Evolutionary conservation across 164 flowering plant genomes (phyloP).

Genomic region (Vitis amurensis): DNA sequence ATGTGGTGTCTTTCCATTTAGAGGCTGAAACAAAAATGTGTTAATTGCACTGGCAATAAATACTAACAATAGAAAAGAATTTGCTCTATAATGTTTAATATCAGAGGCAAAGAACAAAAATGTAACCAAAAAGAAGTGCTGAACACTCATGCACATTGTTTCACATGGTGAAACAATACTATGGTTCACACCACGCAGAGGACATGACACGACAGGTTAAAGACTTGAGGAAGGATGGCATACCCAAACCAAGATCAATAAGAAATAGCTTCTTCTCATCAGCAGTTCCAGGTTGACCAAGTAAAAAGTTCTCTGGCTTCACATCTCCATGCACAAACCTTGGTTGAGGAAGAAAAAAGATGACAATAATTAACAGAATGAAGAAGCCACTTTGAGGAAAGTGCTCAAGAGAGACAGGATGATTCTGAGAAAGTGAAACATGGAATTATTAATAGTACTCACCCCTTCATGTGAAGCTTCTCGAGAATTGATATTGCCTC

Average conservation of each 20-base stretch:
- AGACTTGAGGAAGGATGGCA: constrained; percentile 10
- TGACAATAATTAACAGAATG: neutral
- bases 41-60: constrained; percentile 1
- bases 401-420: neutral
- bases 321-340: constrained; percentile 99
- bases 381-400: neutral
- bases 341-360: neutral
- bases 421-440: neutral
- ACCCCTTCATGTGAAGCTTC: constrained; percentile 90
- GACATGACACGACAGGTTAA: neutral
- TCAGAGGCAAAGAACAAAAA: neutral
- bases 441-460: constrained; percentile 6
- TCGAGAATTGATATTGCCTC: constrained; percentile 94
- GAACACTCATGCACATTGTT: no score
- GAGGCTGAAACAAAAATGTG: constrained; percentile 56
- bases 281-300: constrained; percentile 79
- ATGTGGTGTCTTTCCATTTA: constrained; percentile 71
- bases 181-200: neutral
- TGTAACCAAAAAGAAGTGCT: neutral
- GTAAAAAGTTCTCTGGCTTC: constrained; percentile 92
- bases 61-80: neutral
- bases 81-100: neutral
- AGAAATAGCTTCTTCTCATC: constrained; percentile 90
- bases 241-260: constrained; percentile 95
- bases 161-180: neutral